phyloP scores from a whole-genome alignment of 306 rosid genomes.

The Biancaea sappan region DNA sequence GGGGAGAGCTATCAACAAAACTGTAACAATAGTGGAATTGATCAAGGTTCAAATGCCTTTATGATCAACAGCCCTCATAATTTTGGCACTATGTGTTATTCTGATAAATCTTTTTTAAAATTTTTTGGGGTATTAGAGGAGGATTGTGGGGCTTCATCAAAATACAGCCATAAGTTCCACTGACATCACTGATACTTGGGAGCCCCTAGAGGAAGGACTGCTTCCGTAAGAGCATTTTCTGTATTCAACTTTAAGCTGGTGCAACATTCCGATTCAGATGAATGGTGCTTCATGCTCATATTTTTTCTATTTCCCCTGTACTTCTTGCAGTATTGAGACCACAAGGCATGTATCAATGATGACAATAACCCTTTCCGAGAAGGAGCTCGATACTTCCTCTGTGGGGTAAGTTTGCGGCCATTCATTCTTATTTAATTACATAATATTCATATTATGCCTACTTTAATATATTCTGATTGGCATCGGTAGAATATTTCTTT shows the following conservation, averaged over 20 bases:
- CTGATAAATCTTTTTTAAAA: neutral
- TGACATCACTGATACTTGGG: conserved; percentile 89
- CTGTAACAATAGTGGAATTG: conserved; percentile 86
- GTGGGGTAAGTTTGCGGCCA: conserved; percentile 61
- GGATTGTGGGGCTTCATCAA: conserved; percentile 93
- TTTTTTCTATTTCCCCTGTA: neutral
- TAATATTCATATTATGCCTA: neutral
- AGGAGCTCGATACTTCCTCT: conserved; percentile 59
- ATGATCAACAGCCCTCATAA: neutral
- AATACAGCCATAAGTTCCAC: conserved; percentile 80
- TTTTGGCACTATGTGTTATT: neutral
- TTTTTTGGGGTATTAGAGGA: conserved; percentile 53
- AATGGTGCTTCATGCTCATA: neutral
- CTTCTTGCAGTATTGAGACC: conserved; percentile 65
- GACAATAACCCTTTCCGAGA: conserved; percentile 70
- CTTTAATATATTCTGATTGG: neutral
- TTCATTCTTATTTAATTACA: neutral
- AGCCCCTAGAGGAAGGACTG: conserved; percentile 95
- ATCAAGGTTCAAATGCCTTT: conserved; percentile 59
- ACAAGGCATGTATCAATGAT: conserved; percentile 93
- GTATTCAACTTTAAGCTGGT: neutral
- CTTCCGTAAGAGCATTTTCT: conserved; percentile 64
- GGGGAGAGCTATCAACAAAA: conserved; percentile 95
- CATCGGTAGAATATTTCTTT: neutral
- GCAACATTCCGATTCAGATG: conserved; percentile 10